phyloP scores from a whole-genome alignment of 2,329 filamentous ascomycete species.

The Fusarium mundagurra region DNA sequence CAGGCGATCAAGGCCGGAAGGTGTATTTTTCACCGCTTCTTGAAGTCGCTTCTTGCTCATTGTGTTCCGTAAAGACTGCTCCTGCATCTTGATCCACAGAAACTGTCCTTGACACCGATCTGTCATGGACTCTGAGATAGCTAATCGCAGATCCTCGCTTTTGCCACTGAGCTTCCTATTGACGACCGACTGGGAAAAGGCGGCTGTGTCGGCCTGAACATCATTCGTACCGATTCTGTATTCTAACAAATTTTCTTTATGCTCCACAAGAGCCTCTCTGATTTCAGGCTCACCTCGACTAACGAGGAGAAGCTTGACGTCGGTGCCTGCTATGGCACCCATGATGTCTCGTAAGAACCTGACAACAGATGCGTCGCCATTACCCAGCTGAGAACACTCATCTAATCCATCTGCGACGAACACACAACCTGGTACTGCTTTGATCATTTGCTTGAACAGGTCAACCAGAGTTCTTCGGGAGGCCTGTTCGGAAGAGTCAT shows the following conservation, averaged over 20 bases:
- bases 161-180: constrained; percentile 44
- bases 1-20: constrained; percentile 40
- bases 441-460: constrained; percentile 30
- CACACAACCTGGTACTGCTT: constrained; percentile 18
- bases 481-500: constrained; percentile 32
- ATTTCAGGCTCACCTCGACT: constrained; percentile 43
- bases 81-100: constrained; percentile 47
- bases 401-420: constrained; percentile 50
- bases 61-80: constrained; percentile 33
- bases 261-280: constrained; percentile 7
- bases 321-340: neutral
- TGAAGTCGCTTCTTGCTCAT: constrained; percentile 45
- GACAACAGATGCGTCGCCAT: neutral
- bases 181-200: constrained; percentile 42
- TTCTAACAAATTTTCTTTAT: neutral
- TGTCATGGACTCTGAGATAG: constrained; percentile 40
- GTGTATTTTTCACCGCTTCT: constrained; percentile 40
- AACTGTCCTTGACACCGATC: constrained; percentile 48
- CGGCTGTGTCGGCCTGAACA: constrained; percentile 33
- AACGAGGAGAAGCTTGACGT: constrained; percentile 35
- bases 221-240: constrained; percentile 21
- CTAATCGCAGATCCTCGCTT: constrained; percentile 4
- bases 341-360: constrained; percentile 33
- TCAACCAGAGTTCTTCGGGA: constrained; percentile 24
- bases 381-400: constrained; percentile 40